Evolutionary conservation across 2,329 filamentous ascomycete genomes (phyloP).

Genomic region (Raffaelea ambrosiae): DNA sequence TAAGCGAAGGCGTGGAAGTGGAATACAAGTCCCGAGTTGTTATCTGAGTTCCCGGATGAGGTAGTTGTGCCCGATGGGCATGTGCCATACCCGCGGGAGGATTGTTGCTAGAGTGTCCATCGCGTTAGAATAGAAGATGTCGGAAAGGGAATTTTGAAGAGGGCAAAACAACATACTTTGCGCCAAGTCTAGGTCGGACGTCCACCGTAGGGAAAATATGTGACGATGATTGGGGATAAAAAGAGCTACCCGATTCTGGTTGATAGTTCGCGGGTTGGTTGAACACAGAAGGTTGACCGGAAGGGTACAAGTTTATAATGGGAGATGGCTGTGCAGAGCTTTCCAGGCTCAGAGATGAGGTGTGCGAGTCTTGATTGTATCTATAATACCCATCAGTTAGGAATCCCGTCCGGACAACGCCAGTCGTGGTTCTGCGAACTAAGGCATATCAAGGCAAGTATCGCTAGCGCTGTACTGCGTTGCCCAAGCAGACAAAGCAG

Average conservation of each 20-base stretch:
- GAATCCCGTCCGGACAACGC: conserved; percentile 2
- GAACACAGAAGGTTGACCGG: conserved; percentile 31
- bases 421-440: background rate
- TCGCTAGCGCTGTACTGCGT: conserved; percentile 26
- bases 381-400: conserved; percentile 25
- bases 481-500: conserved; percentile 22
- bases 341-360: conserved; percentile 45
- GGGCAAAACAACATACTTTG: conserved; percentile 47
- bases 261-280: conserved; percentile 39
- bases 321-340: conserved; percentile 39
- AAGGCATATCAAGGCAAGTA: conserved; percentile 12
- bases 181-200: conserved; percentile 44
- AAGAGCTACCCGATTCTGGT: conserved; percentile 36
- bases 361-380: conserved; percentile 46
- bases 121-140: conserved; percentile 6
- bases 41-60: conserved; percentile 39
- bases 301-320: conserved; percentile 43
- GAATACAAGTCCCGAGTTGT: conserved; percentile 47
- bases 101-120: conserved; percentile 33
- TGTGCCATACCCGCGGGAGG: conserved; percentile 50
- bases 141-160: too few species aligned
- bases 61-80: conserved; percentile 44
- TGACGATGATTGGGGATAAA: conserved; percentile 37
- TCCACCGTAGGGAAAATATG: conserved; percentile 39
- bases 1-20: conserved; percentile 39